phyloP scores from a whole-genome alignment of 2,329 filamentous ascomycete species.

The Trichoderma sp. region DNA sequence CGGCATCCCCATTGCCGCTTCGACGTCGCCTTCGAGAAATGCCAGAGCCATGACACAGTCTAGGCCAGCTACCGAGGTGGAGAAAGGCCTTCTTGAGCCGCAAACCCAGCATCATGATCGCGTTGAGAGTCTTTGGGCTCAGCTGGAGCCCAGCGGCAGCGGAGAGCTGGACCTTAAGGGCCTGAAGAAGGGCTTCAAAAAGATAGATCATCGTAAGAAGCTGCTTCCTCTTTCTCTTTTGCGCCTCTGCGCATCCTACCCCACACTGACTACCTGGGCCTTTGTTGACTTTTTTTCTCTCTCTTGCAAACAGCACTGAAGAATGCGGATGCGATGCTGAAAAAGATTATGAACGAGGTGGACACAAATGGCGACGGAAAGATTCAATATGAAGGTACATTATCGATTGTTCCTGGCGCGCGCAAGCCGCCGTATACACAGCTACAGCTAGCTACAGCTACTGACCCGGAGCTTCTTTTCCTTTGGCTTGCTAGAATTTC shows the following conservation, averaged over 20 bases:
- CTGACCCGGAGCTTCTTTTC: constrained; percentile 21
- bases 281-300: not conserved
- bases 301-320: constrained; percentile 63
- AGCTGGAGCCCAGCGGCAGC: constrained; percentile 74
- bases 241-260: constrained; percentile 1
- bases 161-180: constrained; percentile 84
- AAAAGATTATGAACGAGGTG: constrained; percentile 77
- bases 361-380: constrained; percentile 86
- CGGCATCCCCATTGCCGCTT: constrained; percentile 24
- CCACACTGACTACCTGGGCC: not conserved
- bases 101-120: constrained; percentile 79
- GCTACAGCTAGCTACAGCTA: constrained; percentile 1
- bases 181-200: constrained; percentile 80
- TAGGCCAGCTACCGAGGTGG: constrained; percentile 56
- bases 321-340: constrained; percentile 85
- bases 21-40: constrained; percentile 39
- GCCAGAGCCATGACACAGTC: constrained; percentile 46
- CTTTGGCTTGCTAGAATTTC: constrained; percentile 70
- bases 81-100: constrained; percentile 74
- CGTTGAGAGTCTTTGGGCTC: constrained; percentile 81
- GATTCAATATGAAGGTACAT: constrained; percentile 86
- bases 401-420: constrained; percentile 13
- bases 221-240: not conserved
- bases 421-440: not conserved
- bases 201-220: constrained; percentile 86